phyloP scores from a whole-genome alignment of 768 basidiomycete species.

The Ramaria sp. region DNA sequence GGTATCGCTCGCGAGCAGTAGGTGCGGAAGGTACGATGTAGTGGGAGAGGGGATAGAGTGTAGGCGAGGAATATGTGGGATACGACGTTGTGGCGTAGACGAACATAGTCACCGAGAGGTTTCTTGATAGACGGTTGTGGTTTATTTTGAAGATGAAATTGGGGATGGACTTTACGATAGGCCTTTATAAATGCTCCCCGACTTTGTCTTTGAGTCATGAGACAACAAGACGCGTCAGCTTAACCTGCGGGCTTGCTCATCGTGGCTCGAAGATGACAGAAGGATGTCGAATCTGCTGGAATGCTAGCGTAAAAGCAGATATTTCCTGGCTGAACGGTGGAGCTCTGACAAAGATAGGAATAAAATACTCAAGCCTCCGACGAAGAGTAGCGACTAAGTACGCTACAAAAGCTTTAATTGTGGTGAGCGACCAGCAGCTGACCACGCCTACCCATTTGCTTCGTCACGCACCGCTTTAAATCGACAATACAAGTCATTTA shows the following conservation, averaged over 20 bases:
- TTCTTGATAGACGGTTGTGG: not conserved
- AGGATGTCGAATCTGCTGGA: not conserved
- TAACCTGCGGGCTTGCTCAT: not conserved
- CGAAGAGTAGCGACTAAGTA: no score
- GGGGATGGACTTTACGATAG: not conserved
- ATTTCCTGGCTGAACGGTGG: no score
- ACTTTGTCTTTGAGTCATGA: not conserved
- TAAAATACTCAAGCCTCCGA: no score
- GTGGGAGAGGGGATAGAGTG: not conserved
- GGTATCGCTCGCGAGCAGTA: not conserved
- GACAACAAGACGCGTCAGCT: not conserved
- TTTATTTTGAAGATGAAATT: no score
- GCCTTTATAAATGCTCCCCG: not conserved
- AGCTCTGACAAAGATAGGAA: no score
- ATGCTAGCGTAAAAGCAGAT: not conserved
- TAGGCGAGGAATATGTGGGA: not conserved
- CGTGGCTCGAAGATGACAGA: not conserved
- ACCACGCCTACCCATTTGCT: no score
- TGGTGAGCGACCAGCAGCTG: no score
- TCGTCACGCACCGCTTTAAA: no score
- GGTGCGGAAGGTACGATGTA: not conserved
- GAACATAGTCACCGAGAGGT: not conserved
- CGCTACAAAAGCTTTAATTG: no score
- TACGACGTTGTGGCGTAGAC: not conserved
- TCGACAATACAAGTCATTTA: no score